Percentiles rank a stretch among this genome's conserved stretches.
Conservation (phyloP, 208 protist species). For the Acanthamoeba royreba region DNA sequence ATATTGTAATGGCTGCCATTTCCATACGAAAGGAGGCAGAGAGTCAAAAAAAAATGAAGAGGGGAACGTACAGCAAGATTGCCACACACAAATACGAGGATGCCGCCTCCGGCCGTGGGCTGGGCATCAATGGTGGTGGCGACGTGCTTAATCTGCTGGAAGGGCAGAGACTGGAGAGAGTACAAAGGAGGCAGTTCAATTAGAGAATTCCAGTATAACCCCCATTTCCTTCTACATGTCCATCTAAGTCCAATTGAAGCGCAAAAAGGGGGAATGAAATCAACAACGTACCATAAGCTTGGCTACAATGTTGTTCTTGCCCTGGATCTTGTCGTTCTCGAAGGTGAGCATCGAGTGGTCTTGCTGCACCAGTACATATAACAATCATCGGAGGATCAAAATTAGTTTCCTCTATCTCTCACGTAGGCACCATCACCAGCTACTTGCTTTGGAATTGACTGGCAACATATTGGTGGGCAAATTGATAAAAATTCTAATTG, state of each 20-base stretch:
- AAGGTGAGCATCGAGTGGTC: conserved; percentile 37
- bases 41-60: no score
- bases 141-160: conserved; percentile 23
- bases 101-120: background rate
- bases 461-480: no score
- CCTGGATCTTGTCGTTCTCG: conserved; percentile 38
- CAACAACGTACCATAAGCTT: background rate
- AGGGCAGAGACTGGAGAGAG: background rate
- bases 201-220: background rate
- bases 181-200: background rate
- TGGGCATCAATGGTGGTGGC: conserved; percentile 3
- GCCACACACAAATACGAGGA: conserved; percentile 21
- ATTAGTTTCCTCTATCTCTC: background rate
- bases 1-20: no score
- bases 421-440: background rate
- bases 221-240: no score
- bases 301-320: conserved; percentile 11
- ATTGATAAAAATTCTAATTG: no score
- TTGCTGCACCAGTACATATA: background rate
- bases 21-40: no score
- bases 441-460: no score
- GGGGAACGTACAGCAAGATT: background rate
- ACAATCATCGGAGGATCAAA: background rate
- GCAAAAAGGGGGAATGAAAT: background rate
- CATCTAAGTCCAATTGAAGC: background rate